phyloP scores from a whole-genome alignment of 345 rosid species.

The Citropsis articulata region DNA sequence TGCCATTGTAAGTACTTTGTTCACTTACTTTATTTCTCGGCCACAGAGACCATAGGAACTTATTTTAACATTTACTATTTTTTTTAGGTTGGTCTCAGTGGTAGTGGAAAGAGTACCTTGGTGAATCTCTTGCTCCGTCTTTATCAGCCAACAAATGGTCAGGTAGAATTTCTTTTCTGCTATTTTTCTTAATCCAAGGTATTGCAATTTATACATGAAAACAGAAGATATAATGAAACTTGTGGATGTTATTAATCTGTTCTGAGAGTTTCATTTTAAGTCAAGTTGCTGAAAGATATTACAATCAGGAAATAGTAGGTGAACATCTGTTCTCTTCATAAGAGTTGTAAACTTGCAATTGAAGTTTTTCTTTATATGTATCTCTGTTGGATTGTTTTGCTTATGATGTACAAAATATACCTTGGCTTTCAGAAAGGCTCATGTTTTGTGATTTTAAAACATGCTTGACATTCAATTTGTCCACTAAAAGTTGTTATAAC shows the following conservation, averaged over 20 bases:
- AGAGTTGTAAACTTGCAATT: background rate
- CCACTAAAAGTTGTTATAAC: background rate
- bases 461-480: background rate
- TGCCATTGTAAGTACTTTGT: conserved; percentile 59
- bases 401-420: background rate
- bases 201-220: background rate
- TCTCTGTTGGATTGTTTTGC: conserved; percentile 2
- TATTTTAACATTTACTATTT: conserved; percentile 13
- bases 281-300: conserved; percentile 2
- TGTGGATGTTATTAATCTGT: background rate
- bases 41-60: conserved; percentile 6
- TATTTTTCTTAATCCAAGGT: background rate
- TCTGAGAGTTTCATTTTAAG: background rate
- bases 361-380: background rate
- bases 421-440: background rate
- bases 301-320: background rate
- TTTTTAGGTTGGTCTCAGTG: conserved; percentile 92
- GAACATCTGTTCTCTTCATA: background rate
- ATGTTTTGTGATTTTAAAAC: background rate
- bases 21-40: conserved; percentile 7
- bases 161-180: conserved; percentile 41
- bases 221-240: background rate
- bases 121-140: conserved; percentile 86
- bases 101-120: conserved; percentile 95
- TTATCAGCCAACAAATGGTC: conserved; percentile 84